phyloP scores from a whole-genome alignment of 2,329 filamentous ascomycete species.

The Podosphaera fusca region DNA sequence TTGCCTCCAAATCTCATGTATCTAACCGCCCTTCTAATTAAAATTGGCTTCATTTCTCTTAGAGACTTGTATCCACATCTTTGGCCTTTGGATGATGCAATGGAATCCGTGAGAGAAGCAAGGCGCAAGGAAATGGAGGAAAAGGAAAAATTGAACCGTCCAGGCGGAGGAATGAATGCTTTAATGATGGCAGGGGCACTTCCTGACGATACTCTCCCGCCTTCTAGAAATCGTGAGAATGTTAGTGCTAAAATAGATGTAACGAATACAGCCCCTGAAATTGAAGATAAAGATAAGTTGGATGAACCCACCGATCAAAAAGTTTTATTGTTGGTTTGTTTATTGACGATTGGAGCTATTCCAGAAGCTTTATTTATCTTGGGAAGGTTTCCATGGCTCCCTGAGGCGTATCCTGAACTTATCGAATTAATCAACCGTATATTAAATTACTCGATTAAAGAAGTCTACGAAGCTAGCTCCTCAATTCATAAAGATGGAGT shows the following conservation, averaged over 20 bases:
- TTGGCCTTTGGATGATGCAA: conserved; percentile 62
- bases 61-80: conserved; percentile 80
- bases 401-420: conserved; percentile 64
- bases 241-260: conserved; percentile 28
- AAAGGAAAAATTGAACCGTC: conserved; percentile 45
- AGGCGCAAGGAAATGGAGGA: conserved; percentile 57
- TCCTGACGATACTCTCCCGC: conserved; percentile 49
- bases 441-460: conserved; percentile 56
- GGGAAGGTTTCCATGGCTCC: conserved; percentile 78
- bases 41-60: conserved; percentile 88
- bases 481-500: conserved; percentile 18
- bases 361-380: conserved; percentile 85
- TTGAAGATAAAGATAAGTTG: conserved; percentile 25
- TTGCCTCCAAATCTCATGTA: conserved; percentile 86
- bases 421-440: conserved; percentile 67
- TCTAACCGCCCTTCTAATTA: conserved; percentile 75
- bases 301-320: conserved; percentile 76
- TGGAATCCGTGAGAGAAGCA: conserved; percentile 49
- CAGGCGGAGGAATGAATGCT: conserved; percentile 57
- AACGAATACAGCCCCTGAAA: conserved; percentile 22
- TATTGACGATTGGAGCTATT: conserved; percentile 76
- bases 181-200: conserved; percentile 70
- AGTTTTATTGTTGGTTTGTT: conserved; percentile 55
- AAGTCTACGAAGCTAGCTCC: conserved; percentile 33
- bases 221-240: conserved; percentile 22